Evolutionary conservation across 495 filamentous ascomycete genomes (phyloP).

Genomic region (Bombardia bombarda): DNA sequence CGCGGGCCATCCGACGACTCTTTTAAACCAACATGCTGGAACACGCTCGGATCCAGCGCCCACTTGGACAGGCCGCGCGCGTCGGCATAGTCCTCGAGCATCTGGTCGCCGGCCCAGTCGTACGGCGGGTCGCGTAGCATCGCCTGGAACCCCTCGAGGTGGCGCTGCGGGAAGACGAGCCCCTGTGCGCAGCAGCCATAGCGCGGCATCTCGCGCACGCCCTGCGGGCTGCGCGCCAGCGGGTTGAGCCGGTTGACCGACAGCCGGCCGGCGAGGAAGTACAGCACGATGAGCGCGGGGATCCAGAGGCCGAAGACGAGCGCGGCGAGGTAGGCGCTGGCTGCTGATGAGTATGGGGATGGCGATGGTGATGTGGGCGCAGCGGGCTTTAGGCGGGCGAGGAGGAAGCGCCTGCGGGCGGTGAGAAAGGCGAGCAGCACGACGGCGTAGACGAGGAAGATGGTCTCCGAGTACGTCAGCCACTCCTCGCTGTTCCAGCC

Average conservation of each 20-base stretch:
- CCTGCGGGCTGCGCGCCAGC: slow-evolving; percentile 6
- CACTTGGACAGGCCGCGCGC: slow-evolving; percentile 28
- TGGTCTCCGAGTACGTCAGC: slow-evolving; percentile 24
- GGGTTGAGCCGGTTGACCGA: slow-evolving; percentile 26
- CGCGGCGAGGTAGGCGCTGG: neutral
- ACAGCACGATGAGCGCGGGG: slow-evolving; percentile 27
- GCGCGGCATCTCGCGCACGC: slow-evolving; percentile 40
- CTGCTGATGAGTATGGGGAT: neutral
- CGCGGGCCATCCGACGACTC: slow-evolving; percentile 18
- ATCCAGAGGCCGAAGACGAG: slow-evolving; percentile 13
- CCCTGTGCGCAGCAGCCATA: slow-evolving; percentile 43
- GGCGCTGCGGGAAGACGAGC: slow-evolving; percentile 25
- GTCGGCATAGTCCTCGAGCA: slow-evolving; percentile 41
- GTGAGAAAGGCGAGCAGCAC: neutral
- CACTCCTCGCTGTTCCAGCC: slow-evolving; percentile 50
- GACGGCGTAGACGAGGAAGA: slow-evolving; percentile 7
- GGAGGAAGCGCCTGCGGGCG: neutral
- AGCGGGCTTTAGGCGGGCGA: neutral
- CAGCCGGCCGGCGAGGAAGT: slow-evolving; percentile 30
- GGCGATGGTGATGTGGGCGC: too few species aligned
- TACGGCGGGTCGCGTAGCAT: slow-evolving; percentile 25
- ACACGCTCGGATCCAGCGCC: slow-evolving; percentile 41
- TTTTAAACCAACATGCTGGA: slow-evolving; percentile 43
- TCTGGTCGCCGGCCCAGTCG: slow-evolving; percentile 32
- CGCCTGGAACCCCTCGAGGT: slow-evolving; percentile 36